Conservation (phyloP, 2,329 filamentous ascomycete genomes). For the Elsinoe fawcettii region DNA sequence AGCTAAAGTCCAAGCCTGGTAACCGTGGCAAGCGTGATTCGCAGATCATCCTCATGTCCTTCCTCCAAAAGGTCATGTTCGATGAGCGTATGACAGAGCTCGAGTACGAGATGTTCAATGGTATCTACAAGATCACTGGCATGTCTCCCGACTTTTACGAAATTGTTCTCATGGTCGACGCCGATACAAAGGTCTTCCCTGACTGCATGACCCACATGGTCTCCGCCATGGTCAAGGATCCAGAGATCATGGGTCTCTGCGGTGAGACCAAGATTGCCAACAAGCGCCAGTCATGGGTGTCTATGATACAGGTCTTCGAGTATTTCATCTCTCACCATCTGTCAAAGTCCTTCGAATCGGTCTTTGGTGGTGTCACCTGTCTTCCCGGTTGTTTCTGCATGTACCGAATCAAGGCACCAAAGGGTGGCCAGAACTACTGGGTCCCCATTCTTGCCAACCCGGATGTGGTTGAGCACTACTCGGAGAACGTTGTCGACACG, state of each 20-base stretch:
- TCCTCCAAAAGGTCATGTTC: constrained; percentile 99
- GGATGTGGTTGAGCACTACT: constrained; percentile 98
- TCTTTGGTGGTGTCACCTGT: constrained; percentile 98
- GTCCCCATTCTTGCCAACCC: constrained; percentile 97
- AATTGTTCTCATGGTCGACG: constrained; percentile 96
- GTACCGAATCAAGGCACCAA: constrained; percentile 99
- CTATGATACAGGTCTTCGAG: constrained; percentile 97
- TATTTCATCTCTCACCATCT: constrained; percentile 99
- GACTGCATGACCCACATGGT: constrained; percentile 98
- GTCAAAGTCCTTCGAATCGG: constrained; percentile 93
- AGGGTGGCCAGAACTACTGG: constrained; percentile 98
- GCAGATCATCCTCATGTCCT: constrained; percentile 98
- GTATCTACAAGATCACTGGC: constrained; percentile 95
- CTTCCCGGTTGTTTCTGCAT: constrained; percentile 99
- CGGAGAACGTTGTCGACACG: constrained; percentile 97
- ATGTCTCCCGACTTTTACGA: constrained; percentile 98
- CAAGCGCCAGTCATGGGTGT: constrained; percentile 89
- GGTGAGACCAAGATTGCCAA: constrained; percentile 99
- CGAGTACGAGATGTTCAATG: constrained; percentile 99
- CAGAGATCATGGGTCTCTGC: constrained; percentile 97
- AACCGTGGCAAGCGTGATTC: constrained; percentile 98
- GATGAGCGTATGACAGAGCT: constrained; percentile 99
- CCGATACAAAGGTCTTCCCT: constrained; percentile 97
- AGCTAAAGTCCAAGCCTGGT: constrained; percentile 73
- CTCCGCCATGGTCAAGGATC: constrained; percentile 97